phyloP scores from a whole-genome alignment of 306 rosid genomes.

The Lathyrus sativus region DNA sequence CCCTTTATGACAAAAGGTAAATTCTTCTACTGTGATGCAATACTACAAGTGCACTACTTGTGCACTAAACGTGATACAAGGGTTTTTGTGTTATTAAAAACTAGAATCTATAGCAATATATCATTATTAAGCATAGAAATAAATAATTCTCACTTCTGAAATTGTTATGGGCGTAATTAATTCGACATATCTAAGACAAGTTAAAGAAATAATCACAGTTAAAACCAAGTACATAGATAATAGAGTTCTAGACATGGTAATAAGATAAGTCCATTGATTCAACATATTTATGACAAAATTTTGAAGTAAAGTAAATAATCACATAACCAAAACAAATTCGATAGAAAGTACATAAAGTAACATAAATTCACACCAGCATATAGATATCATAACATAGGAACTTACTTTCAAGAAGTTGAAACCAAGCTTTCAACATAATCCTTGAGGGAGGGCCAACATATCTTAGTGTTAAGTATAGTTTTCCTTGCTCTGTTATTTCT shows the following conservation, averaged over 20 bases:
- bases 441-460: neutral
- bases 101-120: neutral
- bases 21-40: too few species aligned
- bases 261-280: neutral
- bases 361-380: neutral
- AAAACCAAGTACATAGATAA: too few species aligned
- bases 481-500: neutral
- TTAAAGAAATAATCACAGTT: too few species aligned
- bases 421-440: slow-evolving; percentile 17
- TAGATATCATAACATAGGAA: neutral
- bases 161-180: neutral
- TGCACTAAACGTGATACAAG: too few species aligned
- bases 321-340: too few species aligned
- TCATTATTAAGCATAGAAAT: neutral
- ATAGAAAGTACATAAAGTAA: slow-evolving; percentile 27
- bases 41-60: too few species aligned
- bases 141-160: neutral
- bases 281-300: neutral
- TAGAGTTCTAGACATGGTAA: too few species aligned
- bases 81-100: too few species aligned
- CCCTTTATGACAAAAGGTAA: too few species aligned
- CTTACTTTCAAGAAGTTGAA: slow-evolving; percentile 4
- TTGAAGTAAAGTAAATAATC: neutral
- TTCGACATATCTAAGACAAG: too few species aligned
- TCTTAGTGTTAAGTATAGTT: neutral